phyloP scores from a whole-genome alignment of 2,329 filamentous ascomycete species.

The Knufia fluminis region DNA sequence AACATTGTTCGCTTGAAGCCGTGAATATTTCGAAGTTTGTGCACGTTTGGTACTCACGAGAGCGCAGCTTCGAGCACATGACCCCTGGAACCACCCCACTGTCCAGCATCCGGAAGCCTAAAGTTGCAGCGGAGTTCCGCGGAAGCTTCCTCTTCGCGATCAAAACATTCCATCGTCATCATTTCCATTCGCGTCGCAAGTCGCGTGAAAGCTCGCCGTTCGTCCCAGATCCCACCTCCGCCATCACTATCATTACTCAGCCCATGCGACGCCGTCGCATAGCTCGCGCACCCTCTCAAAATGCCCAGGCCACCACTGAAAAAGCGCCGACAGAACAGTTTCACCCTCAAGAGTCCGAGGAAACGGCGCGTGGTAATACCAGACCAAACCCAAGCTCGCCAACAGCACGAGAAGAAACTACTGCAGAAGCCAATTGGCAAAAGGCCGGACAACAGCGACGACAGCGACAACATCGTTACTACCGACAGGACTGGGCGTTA shows the following conservation, averaged over 20 bases:
- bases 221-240: neutral
- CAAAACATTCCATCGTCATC: neutral
- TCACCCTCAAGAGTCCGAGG: slow-evolving; percentile 9
- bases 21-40: too few relatives aligned
- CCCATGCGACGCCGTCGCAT: neutral
- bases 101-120: too few relatives aligned
- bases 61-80: too few relatives aligned
- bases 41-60: too few relatives aligned
- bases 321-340: slow-evolving; percentile 15
- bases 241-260: neutral
- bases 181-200: neutral
- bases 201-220: neutral
- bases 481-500: slow-evolving; percentile 12
- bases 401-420: slow-evolving; percentile 17
- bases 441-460: slow-evolving; percentile 20
- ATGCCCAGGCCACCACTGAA: slow-evolving; percentile 20
- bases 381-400: slow-evolving; percentile 13
- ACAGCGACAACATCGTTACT: slow-evolving; percentile 23
- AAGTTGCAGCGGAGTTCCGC: neutral
- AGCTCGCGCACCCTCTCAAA: neutral
- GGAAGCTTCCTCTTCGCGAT: neutral
- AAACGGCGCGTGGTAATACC: slow-evolving; percentile 6
- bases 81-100: too few relatives aligned
- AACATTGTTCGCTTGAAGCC: too few relatives aligned
- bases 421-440: slow-evolving; percentile 17